Conservation (phyloP, 768 basidiomycete genomes). For the Mycena epipterygia region DNA sequence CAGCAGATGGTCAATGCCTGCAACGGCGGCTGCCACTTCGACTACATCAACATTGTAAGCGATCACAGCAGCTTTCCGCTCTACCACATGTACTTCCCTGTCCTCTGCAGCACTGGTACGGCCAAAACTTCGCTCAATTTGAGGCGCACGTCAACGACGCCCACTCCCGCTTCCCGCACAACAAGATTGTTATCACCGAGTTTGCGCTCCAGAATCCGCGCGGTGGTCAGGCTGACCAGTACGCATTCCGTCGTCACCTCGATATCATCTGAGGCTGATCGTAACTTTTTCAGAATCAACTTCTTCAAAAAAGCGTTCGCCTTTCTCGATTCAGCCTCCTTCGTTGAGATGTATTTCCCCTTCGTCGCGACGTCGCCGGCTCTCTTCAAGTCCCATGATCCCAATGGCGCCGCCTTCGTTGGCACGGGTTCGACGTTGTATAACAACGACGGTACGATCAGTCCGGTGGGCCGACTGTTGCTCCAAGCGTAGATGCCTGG, state of each 20-base stretch:
- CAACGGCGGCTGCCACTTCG: conserved; percentile 45
- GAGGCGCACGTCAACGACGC: conserved; percentile 44
- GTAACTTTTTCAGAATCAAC: conserved; percentile 22
- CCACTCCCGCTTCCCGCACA: conserved; percentile 44
- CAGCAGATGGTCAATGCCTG: conserved; percentile 50
- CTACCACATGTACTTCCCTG: not conserved
- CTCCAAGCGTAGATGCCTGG: no score
- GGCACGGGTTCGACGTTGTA: conserved; percentile 51
- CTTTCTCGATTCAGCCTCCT: conserved; percentile 49
- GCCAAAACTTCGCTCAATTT: conserved; percentile 43
- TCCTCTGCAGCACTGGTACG: conserved; percentile 26
- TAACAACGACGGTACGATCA: conserved; percentile 38
- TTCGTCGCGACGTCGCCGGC: conserved; percentile 49
- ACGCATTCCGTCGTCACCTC: not conserved
- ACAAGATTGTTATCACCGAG: conserved; percentile 46
- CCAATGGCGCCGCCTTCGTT: conserved; percentile 24
- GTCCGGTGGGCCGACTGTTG: conserved; percentile 41
- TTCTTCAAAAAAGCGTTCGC: conserved; percentile 37
- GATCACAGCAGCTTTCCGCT: not conserved
- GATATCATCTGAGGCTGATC: no score
- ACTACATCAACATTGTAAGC: conserved; percentile 49
- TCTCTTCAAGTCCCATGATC: conserved; percentile 41
- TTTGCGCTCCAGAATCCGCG: conserved; percentile 50
- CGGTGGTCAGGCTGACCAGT: conserved; percentile 42
- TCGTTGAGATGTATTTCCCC: conserved; percentile 53